phyloP scores from a whole-genome alignment of 257 asterid genomes.

The Solanum ossicruentum region DNA sequence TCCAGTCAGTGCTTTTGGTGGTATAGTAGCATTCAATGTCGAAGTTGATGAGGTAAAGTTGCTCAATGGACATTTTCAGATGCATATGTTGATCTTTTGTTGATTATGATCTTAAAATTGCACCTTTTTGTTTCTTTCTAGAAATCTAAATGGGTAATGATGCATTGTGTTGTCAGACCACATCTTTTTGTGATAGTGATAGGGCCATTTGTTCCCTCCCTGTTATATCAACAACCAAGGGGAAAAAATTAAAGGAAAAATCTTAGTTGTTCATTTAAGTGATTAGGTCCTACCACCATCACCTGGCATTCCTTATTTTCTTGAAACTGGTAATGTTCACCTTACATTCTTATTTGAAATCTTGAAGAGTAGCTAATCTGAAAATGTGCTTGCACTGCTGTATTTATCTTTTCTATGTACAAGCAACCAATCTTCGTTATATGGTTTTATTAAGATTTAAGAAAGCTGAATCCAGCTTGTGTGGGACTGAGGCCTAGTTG shows the following conservation, averaged over 20 bases:
- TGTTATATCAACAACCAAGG: neutral
- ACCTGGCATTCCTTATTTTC: neutral
- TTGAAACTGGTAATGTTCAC: too few species aligned
- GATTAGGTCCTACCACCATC: neutral
- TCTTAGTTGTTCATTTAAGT: neutral
- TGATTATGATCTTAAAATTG: neutral
- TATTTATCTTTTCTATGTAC: neutral
- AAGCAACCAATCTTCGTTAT: neutral
- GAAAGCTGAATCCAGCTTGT: neutral
- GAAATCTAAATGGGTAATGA: neutral
- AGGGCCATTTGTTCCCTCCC: neutral
- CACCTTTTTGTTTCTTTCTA: neutral
- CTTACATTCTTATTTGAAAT: neutral
- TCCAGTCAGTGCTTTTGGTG: conserved; percentile 99
- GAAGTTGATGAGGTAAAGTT: conserved; percentile 88
- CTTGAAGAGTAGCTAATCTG: neutral
- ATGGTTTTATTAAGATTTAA: neutral
- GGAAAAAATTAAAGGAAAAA: neutral
- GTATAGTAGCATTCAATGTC: conserved; percentile 92
- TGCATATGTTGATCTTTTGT: neutral
- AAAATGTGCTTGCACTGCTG: neutral
- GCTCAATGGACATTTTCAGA: neutral
- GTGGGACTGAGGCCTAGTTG: neutral
- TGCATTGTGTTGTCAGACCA: neutral
- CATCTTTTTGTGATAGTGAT: neutral